Evolutionary conservation across 805 yeast species (phyloP), one percentile per base, ranked within the genome.

Genomic region (Starmera quercuum): DNA sequence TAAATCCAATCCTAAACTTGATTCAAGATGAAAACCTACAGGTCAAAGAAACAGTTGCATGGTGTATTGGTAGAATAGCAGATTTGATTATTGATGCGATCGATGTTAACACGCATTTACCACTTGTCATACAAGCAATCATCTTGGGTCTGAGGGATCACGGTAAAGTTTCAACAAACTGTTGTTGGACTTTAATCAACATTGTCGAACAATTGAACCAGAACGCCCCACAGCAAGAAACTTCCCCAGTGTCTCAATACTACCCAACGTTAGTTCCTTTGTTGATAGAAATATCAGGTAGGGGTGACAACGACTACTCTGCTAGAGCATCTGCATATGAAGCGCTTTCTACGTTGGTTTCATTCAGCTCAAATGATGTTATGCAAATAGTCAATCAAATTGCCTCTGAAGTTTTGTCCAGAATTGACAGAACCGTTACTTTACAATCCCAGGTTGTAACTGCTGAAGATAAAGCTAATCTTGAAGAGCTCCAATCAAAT

Each of bases 31-130:
- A 75, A 20, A 64, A 71, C 23, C 65, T 86, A 44, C 95, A 86
- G 53, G 98, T 92, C 19, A 83, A 85, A 55, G 98, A 92, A 54
- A 88, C 98, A 1, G 96, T 87, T 22, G 94, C 97, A 4, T 92
- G 98, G 98, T 90, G 97, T 63, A 67, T 92, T 40, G 98, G 98
- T 37, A 77, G 96, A 59, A 85, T 92, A 47, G 94, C 97, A 9
- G 97, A 92, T 53, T 63, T 81, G 33, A 85, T 80, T 28, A 72
- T 83, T 41, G 83, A 74, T 33, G 85, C 94, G 5, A 77, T 90
- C 42, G 83, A 82, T 46, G 55, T 73, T 19, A 68, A 73, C 29
- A 57, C 61, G 5, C 80, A 79, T 53, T 67, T 92, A 42, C 86
- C 90, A 19, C 66, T 64, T 29, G 76, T 92, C 34, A 62, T 92